Conservation (phyloP, 2,329 filamentous ascomycete species). For the Cordyceps fumosorosea region DNA sequence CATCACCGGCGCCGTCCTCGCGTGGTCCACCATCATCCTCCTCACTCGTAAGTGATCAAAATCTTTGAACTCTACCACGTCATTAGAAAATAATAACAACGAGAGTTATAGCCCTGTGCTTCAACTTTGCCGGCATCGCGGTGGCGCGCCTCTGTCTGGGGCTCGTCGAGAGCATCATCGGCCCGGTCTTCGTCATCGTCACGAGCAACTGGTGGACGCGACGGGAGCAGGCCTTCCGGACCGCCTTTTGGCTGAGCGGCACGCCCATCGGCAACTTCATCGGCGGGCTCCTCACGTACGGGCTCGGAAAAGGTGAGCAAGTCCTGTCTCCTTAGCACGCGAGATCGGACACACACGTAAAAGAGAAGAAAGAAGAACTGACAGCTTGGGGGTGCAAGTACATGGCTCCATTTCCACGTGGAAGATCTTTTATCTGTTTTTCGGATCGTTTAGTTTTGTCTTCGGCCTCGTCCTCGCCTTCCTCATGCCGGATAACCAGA, state of each 20-base stretch:
- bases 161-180: background rate
- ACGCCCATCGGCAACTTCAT: constrained; percentile 2
- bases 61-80: background rate
- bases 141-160: background rate
- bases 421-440: constrained; percentile 2
- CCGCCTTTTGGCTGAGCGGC: background rate
- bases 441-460: background rate
- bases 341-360: no score
- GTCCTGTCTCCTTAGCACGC: no score
- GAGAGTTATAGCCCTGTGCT: background rate
- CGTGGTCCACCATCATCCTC: background rate
- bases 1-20: background rate
- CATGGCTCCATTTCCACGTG: background rate
- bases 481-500: constrained; percentile 4
- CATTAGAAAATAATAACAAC: no score
- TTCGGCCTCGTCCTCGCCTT: background rate
- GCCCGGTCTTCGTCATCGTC: constrained; percentile 1
- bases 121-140: background rate
- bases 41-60: background rate
- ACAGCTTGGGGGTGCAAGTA: background rate
- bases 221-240: background rate
- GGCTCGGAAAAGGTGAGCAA: background rate
- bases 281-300: background rate
- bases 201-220: constrained; percentile 2
- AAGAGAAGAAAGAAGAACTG: background rate